Base-by-base conservation (phyloP, 371 early-diverging fungal genomes). In the Mortierella sp. region DNA sequence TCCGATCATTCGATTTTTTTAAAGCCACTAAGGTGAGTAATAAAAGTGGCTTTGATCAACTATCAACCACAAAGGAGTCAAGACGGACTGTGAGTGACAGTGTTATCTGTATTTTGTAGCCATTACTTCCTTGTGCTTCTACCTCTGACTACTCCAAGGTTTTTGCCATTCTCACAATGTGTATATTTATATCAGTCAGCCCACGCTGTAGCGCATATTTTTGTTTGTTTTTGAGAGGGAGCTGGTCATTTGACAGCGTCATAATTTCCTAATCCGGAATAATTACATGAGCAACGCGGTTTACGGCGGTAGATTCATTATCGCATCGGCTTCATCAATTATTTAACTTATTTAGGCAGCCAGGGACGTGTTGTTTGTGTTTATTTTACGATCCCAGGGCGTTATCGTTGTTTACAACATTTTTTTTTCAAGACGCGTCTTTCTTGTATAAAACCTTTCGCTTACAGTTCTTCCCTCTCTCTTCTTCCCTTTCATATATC, bases 401-500 rank as follows among this genome's bases (percentile, higher is more conserved):
- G 60, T 20, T 37, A 37, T 18, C 20, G n/a, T 16, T 60, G 62
- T 61, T 22, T 61, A 39, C 22, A 39, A 35, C 35, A 40, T 24
- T 55, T 55, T 55, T 55, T 55, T 55, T 55, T 28, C 9, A 20
- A 6, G 66, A 57, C 66, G 66, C 66, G 66, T 18, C 66, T 45
- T 24, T n/a, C 64, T 37, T 22, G 55, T 55, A 65, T 65, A 65
- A 65, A 55, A 55, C n/a, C 20, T 30, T 26, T 20, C 30, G 2
- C 32, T 11, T n/a, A 32, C 14, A 45, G 28, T 40, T 10, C 47
- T 22, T 58, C 26, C 24, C n/a, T 45, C 59, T 58, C 55, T 62
- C 22, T 66, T 57, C 39, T 54, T 66, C 18, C 35, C 62, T 62
- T 62, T 68, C 69, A 68, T 68, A 30, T 45, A 68, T 61, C 69